Base-by-base conservation (phyloP, 2,329 filamentous ascomycete species). In the Hymenoscyphus salicellus region DNA sequence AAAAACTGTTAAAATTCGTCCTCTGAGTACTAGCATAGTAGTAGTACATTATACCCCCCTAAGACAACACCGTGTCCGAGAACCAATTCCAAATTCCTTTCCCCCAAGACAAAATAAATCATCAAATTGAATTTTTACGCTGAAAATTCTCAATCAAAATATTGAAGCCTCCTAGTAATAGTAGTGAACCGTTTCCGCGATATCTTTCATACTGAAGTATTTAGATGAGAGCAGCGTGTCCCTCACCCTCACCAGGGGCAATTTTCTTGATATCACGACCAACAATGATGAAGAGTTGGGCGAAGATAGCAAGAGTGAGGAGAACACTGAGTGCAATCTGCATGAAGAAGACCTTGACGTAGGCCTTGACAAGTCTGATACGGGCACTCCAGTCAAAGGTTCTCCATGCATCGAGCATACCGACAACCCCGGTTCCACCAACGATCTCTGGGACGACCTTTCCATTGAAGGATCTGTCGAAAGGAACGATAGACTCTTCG, bases 401-500 rank as follows among this genome's bases (percentile, higher is more conserved):
- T 72, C 82, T 84, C 91, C 92, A 93, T 0, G 92, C 93, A 72
- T 94, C 89, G 59, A 85, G 76, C 73, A 94, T 84, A 49, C 89
- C 85, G 67, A 91, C 83, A 70, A 86, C 87, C 69, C 91, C 90
- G 68, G 83, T 85, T 62, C 90, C 91, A 65, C 86, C 88, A n/a
- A 92, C 81, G 59, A 92, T 83, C 65, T 86, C 84, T n/a, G 91
- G 88, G 69, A 89, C 86, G 32, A 94, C 86, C 75, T 88, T 89
- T 71, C 91, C 91, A 68, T 84, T 86, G 73, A 96, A 96, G 33
- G 89, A 89, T 69, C 93, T 90, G 81, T 98, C 94, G 73, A 98
- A 97, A 36, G 92, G 89, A 41, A 98, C 88, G 69, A 97, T 90
- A 30, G 91, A 87, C 78, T 96, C 89, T 70, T 93, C 85, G 20